These are phyloP conservation scores for Salix viminalis DNA, from an alignment of 345 rosid species.

Conservation along the genomic window DNA sequence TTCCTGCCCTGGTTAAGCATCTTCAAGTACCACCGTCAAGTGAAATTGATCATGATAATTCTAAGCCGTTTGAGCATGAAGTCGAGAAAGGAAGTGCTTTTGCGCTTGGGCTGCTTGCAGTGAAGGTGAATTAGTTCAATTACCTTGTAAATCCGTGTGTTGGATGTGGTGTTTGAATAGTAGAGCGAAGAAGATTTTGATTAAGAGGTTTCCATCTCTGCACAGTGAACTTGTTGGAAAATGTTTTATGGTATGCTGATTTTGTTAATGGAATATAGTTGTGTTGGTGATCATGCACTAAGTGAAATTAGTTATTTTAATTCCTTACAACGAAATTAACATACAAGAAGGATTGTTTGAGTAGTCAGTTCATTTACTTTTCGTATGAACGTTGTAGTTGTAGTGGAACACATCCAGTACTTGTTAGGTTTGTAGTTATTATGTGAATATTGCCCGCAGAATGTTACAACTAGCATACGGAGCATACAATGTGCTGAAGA, in stretches of 20 bases:
- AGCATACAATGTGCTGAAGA: neutral
- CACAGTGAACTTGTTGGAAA: neutral
- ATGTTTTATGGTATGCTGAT: neutral
- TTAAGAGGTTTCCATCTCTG: neutral
- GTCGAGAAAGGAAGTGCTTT: conserved; percentile 98
- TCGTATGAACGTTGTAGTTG: neutral
- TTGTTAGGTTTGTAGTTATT: neutral
- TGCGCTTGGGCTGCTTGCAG: conserved; percentile 92
- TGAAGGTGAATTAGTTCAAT: conserved; percentile 53
- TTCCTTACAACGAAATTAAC: neutral
- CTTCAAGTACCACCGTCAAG: conserved; percentile 64
- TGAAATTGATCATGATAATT: conserved; percentile 39
- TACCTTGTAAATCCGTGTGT: neutral
- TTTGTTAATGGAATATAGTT: neutral
- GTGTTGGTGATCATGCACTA: neutral
- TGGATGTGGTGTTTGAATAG: conserved; percentile 3
- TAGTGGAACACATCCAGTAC: neutral
- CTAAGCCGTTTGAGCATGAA: conserved; percentile 86
- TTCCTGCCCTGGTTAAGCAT: conserved; percentile 92
- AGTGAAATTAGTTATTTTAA: neutral
- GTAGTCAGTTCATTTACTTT: neutral
- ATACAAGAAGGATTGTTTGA: neutral
- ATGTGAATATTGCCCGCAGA: neutral
- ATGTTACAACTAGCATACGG: neutral
- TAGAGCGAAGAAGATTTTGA: neutral